These are phyloP conservation scores for Microbotryomycetes sp. DNA, from an alignment of 1,284 basidiomycete species.

Conservation along the genomic window DNA sequence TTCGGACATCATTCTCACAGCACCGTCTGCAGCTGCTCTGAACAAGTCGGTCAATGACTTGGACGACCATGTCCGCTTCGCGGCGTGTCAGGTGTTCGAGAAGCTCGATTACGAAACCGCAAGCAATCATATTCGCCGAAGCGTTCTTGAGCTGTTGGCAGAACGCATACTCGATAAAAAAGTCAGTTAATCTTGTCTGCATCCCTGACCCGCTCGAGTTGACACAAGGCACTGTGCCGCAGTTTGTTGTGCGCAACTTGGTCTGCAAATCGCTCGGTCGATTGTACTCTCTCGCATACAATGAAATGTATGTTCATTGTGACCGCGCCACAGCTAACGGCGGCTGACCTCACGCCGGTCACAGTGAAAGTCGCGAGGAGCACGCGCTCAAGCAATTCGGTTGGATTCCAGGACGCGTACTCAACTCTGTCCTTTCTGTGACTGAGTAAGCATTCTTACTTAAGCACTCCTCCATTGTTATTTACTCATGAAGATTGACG, in stretches of 20 bases:
- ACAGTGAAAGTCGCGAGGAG: conserved; percentile 69
- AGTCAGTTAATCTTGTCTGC: conserved; percentile 47
- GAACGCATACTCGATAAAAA: conserved; percentile 79
- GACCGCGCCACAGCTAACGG: background rate
- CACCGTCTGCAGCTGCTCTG: conserved; percentile 48
- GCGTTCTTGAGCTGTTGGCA: conserved; percentile 58
- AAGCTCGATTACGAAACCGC: conserved; percentile 80
- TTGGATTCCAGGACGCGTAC: conserved; percentile 82
- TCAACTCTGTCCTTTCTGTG: conserved; percentile 45
- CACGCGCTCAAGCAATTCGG: conserved; percentile 71
- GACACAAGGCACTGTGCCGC: too few relatives aligned
- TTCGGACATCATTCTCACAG: background rate
- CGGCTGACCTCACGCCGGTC: background rate
- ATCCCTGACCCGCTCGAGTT: too few relatives aligned
- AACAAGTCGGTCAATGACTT: conserved; percentile 68
- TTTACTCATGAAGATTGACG: background rate
- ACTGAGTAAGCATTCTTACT: conserved; percentile 8
- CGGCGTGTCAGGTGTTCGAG: conserved; percentile 72
- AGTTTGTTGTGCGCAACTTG: conserved; percentile 74
- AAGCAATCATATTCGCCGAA: conserved; percentile 66
- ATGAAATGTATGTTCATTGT: conserved; percentile 67
- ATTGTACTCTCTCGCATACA: conserved; percentile 72
- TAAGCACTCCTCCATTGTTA: background rate
- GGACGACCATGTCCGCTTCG: conserved; percentile 83
- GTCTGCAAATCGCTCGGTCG: conserved; percentile 70